phyloP scores from a whole-genome alignment of 1,139 yeast species.

The Zygoascus meyerae region DNA sequence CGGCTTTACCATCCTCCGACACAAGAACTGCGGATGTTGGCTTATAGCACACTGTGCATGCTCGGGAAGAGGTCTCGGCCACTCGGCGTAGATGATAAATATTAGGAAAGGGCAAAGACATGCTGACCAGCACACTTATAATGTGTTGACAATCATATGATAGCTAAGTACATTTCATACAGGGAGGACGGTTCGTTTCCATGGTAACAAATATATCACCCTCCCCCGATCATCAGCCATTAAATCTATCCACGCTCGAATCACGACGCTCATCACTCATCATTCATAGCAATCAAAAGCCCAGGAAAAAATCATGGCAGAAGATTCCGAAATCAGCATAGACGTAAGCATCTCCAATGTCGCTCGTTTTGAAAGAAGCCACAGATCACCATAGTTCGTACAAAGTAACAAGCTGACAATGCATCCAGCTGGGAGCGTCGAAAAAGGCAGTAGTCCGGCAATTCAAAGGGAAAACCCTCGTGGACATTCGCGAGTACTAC shows the following conservation, averaged over 20 bases:
- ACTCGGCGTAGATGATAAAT: constrained; percentile 52
- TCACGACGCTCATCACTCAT: too few relatives aligned
- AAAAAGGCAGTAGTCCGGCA: constrained; percentile 67
- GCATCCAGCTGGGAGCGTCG: constrained; percentile 51
- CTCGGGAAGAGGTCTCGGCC: constrained; percentile 47
- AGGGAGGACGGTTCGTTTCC: too few relatives aligned
- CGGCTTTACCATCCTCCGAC: constrained; percentile 43
- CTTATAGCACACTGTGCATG: constrained; percentile 64
- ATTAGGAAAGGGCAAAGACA: constrained; percentile 41
- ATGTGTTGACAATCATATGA: too few relatives aligned
- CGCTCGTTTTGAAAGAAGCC: too few relatives aligned
- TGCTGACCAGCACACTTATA: not conserved
- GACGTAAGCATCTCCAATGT: constrained; percentile 1
- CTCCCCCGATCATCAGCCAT: too few relatives aligned
- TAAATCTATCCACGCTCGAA: too few relatives aligned
- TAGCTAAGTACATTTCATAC: too few relatives aligned
- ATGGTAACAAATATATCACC: too few relatives aligned
- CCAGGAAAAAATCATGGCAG: not conserved
- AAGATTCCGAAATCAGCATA: not conserved
- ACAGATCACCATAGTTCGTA: too few relatives aligned
- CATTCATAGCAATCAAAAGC: too few relatives aligned
- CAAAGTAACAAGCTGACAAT: not conserved
- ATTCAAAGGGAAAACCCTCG: constrained; percentile 57
- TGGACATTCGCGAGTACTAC: constrained; percentile 81
- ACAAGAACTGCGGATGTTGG: constrained; percentile 59